Base-by-base conservation (phyloP, 176 grass and related monocot genomes). In the Musa troglodytarum region DNA sequence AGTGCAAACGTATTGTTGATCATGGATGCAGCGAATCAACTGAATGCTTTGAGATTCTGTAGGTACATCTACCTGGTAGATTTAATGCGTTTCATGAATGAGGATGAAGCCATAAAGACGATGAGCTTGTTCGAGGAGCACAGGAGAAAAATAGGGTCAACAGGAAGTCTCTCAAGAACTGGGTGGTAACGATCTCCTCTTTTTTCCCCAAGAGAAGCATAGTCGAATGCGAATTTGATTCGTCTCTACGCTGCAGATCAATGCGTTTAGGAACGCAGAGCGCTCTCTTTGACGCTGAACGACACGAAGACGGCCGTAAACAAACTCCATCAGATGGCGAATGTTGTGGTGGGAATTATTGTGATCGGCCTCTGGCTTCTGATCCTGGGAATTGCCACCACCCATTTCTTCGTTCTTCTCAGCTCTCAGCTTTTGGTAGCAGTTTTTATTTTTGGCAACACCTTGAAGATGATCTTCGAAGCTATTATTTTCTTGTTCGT, bases 241-340 rank as follows among this genome's bases (percentile, higher is more conserved):
- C 13, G 24, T 56, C n/a, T 22, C 22, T 22, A 22, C 17, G 9
- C 26, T 82, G 83, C 16, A 96, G 92, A 87, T 98, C 16, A 91
- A 71, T 78, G 94, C 90, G 14, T 98, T 93, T 66, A 87, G 86
- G 88, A 98, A 65, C 90, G 94, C 54, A 98, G 92, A 17, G 90
- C 90, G 28, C 90, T 98, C 9, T 88, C 94, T n/a, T 80, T 98
- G 54, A 98, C 94, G 49, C 94, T 98, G 14, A 98, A 98, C 29
- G 94, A 98, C 81, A 98, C 94, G 1, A 98, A 98, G 79, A 98
- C 94, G 17, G 90, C 94, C 1, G 90, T 98, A 64, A 98, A 93
- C 77, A 98, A 91, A 73, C 94, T 98, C 57, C 88, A 98, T 84
- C 94, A 91, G 21, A 98, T 98, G 90, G 94, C 94, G 58, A 98